These are phyloP conservation scores for Erodium trifolium DNA, from an alignment of 441 rosid genomes.

Conservation along the genomic window DNA sequence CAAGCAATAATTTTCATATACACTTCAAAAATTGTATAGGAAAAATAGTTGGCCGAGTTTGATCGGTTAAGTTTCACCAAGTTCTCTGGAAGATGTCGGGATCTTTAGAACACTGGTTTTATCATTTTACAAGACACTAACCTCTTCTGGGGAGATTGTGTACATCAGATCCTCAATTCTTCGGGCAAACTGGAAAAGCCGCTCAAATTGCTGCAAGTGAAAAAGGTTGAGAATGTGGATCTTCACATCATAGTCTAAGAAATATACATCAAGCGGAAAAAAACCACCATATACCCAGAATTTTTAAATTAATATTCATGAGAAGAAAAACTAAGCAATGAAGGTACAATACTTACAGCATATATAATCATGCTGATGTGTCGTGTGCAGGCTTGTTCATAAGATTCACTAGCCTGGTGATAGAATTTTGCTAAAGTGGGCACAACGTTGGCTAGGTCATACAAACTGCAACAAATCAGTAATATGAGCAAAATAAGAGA, in stretches of 20 bases:
- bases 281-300: background rate
- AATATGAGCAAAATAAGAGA: conserved; percentile 10
- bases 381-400: conserved; percentile 95
- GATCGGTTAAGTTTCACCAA: no score
- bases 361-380: conserved; percentile 92
- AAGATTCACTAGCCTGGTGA: conserved; percentile 98
- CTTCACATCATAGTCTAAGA: background rate
- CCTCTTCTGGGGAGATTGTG: conserved; percentile 97
- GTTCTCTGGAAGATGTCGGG: no score
- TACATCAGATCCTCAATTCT: conserved; percentile 89
- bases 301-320: background rate
- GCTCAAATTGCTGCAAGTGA: conserved; percentile 78
- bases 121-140: conserved; percentile 19
- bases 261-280: conserved; percentile 5
- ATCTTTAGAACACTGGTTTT: no score
- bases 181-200: conserved; percentile 84
- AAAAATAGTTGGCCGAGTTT: no score
- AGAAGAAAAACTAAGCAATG: background rate
- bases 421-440: conserved; percentile 96
- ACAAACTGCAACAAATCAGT: conserved; percentile 58
- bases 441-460: conserved; percentile 95
- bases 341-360: conserved; percentile 49
- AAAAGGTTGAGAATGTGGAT: conserved; percentile 18
- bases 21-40: no score
- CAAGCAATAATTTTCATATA: no score